Evolutionary conservation across 2,329 filamentous ascomycete species (phyloP).

Genomic region (Pseudocercospora macadamiae): DNA sequence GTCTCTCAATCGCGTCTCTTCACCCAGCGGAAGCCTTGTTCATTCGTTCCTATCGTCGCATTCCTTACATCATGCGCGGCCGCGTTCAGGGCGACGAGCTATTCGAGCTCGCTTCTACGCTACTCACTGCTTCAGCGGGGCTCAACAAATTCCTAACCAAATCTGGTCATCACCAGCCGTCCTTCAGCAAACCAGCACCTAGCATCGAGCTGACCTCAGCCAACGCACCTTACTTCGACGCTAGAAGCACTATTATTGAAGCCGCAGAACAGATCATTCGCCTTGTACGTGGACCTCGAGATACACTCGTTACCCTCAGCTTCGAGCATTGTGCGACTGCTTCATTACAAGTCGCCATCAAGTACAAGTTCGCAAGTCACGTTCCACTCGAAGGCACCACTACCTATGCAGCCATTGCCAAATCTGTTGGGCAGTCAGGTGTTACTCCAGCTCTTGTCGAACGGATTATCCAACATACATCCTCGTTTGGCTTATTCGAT

Average conservation of each 20-base stretch:
- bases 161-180: conserved; percentile 10
- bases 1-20: background rate
- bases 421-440: conserved; percentile 7
- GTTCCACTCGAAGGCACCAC: conserved; percentile 13
- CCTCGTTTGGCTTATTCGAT: conserved; percentile 26
- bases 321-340: conserved; percentile 15
- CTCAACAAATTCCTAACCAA: conserved; percentile 12
- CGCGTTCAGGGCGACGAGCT: conserved; percentile 13
- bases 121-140: conserved; percentile 8
- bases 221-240: conserved; percentile 13
- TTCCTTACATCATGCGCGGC: background rate
- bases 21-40: background rate
- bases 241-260: conserved; percentile 15
- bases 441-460: conserved; percentile 24
- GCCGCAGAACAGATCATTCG: conserved; percentile 17
- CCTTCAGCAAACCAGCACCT: conserved; percentile 9
- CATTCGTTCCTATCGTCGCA: too few relatives aligned
- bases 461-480: conserved; percentile 25
- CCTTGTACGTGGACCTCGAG: conserved; percentile 15
- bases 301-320: conserved; percentile 5
- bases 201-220: conserved; percentile 4
- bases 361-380: conserved; percentile 15
- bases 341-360: conserved; percentile 11
- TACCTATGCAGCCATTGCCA: conserved; percentile 13
- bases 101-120: conserved; percentile 16